Evolutionary conservation across 2,329 filamentous ascomycete genomes (phyloP).

Genomic region (Ophiosphaerella korrae): DNA sequence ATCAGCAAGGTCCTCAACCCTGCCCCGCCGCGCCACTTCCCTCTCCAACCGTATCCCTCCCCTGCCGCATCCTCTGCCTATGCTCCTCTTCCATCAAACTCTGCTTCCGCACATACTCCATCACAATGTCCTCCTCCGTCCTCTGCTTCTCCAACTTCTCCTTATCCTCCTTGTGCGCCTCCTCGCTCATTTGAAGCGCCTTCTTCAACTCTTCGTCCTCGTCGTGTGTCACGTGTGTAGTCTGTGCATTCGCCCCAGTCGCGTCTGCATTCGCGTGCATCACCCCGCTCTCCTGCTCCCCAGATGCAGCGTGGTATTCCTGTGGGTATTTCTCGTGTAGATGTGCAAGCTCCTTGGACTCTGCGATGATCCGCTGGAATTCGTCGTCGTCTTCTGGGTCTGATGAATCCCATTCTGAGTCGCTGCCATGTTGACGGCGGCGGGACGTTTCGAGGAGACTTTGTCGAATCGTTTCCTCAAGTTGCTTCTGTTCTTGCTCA

Average conservation of each 20-base stretch:
- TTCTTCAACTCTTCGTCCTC: slow-evolving; percentile 31
- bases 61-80: slow-evolving; percentile 15
- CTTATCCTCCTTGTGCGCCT: slow-evolving; percentile 46
- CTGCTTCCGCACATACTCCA: slow-evolving; percentile 80
- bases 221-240: slow-evolving; percentile 7
- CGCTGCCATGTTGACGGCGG: slow-evolving; percentile 19
- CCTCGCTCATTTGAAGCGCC: slow-evolving; percentile 34
- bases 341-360: slow-evolving; percentile 37
- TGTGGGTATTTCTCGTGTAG: slow-evolving; percentile 27
- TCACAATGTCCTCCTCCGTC: slow-evolving; percentile 72
- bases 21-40: slow-evolving; percentile 6
- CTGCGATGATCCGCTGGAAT: slow-evolving; percentile 43
- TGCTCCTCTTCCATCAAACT: slow-evolving; percentile 66
- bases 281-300: slow-evolving; percentile 11
- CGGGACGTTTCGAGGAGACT: slow-evolving; percentile 51
- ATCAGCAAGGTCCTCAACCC: too few relatives aligned
- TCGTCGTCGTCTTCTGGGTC: slow-evolving; percentile 45
- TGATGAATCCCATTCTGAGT: slow-evolving; percentile 35
- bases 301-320: slow-evolving; percentile 19
- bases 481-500: slow-evolving; percentile 45
- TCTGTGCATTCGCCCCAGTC: slow-evolving; percentile 1
- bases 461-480: slow-evolving; percentile 53
- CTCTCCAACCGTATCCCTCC: slow-evolving; percentile 19
- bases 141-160: slow-evolving; percentile 49
- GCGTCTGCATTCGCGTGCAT: slow-evolving; percentile 14